Conservation (phyloP, 225 moss, liverwort and hornwort genomes). For the Sphagnum contortum region DNA sequence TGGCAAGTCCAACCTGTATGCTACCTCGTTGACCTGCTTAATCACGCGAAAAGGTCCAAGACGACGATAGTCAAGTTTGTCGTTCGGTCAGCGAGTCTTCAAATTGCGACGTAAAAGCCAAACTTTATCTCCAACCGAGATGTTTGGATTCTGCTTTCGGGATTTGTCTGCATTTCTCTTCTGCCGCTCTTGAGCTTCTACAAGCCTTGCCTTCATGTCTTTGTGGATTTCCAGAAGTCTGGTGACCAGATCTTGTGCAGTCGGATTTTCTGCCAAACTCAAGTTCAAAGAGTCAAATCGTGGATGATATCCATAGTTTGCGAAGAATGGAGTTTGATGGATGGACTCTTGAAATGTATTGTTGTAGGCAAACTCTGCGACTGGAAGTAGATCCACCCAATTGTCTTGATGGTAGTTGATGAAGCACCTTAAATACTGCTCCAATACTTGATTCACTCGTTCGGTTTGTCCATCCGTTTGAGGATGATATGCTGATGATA, state of each 20-base stretch:
- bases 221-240: slow-evolving; percentile 2
- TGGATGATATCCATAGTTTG: slow-evolving; percentile 7
- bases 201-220: not conserved
- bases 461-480: slow-evolving; percentile 5
- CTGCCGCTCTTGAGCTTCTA: not conserved
- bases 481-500: slow-evolving; percentile 5
- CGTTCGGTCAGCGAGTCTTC: slow-evolving; percentile 7
- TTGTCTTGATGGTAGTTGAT: slow-evolving; percentile 6
- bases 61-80: slow-evolving; percentile 8
- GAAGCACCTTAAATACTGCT: slow-evolving; percentile 1
- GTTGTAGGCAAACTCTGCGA: slow-evolving; percentile 11
- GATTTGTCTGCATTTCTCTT: slow-evolving; percentile 1
- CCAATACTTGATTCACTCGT: slow-evolving; percentile 7
- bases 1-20: slow-evolving; percentile 7
- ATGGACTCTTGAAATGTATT: slow-evolving; percentile 3
- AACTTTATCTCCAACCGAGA: slow-evolving; percentile 7
- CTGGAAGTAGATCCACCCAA: slow-evolving; percentile 1
- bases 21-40: slow-evolving; percentile 8
- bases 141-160: not conserved
- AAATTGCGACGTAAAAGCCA: slow-evolving; percentile 7
- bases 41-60: slow-evolving; percentile 2
- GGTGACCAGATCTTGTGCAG: not conserved
- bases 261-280: not conserved
- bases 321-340: slow-evolving; percentile 8
- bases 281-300: not conserved